Evolutionary conservation across 2,329 filamentous ascomycete genomes (phyloP), one percentile per base, ranked within the genome.

Genomic region (Botrytis elliptica): DNA sequence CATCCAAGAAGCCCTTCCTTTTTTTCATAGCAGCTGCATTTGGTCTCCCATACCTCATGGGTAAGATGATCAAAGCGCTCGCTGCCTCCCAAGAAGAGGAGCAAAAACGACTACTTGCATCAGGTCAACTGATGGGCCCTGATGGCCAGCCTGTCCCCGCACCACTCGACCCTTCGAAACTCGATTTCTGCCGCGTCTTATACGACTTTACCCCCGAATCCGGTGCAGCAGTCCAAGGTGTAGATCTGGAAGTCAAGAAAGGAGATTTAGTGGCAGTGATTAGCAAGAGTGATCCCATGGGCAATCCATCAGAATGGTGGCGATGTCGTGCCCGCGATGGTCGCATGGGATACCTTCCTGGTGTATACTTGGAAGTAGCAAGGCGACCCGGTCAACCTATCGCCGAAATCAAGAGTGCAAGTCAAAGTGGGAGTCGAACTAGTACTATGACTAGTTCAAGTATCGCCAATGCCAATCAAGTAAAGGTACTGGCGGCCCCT

Each of bases 221-320:
- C 4, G 89, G 88, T n/a, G 84, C 87, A 72, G 83, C 84, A 22
- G 86, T 86, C 33, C 85, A 91, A 75, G 93, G 93, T 49, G 90
- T 98, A 78, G 97, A 99, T 80, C 88, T 99, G 22, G 91, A 93
- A 52, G 95, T 97, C 38, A 95, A 93, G 85, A 98, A 97, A 85
- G 95, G 95, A 74, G 96, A 99, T 79, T 90, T 98, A 71, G 95
- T 99, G 25, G 96, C 96, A 40, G 94, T 99, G 1, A 87, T 99
- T 72, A 92, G 91, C 85, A 98, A 98, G 85, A 92, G 90, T 29
- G 96, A 99, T 79, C 96, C 96, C 0, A 89, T 95, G 80, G 96
- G 96, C 62, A 94, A 96, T 79, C 90, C 94, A 7, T 96, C 93
- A 70, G 95, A 99, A 81, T 99, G 96, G 96, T 99, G 96, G 96